Base-by-base conservation (phyloP, 164 flowering plant genomes). In the Taxillus chinensis region DNA sequence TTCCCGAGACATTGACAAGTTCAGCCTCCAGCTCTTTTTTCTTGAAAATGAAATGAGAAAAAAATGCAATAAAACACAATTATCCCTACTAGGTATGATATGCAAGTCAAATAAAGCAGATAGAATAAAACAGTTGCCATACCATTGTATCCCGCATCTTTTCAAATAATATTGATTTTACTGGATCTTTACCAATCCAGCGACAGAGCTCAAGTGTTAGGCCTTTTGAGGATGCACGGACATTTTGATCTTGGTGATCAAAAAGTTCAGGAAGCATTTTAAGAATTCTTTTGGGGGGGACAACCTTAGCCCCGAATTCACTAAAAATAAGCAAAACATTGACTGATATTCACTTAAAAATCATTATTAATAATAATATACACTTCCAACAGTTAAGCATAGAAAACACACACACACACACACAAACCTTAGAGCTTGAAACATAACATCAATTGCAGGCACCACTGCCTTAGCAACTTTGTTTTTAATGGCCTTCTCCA, bases 1-100 rank as follows among this genome's bases (percentile, higher is more conserved):
- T 68, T 49, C 86, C 96, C 1, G 78, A 71, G 59, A 95, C 99
- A 85, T 83, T 91, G 40, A 70, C 96, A 76, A 95, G 87, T 81
- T 95, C 99, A n/a, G 96, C 95, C 72, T 95, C 99, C 80, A 95
- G 76, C 79, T 95, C 99, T 83, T 95, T 95, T 89, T 82, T 95
- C 99, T 95, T 57, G 37, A 71, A 42, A 13, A 13, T 59, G 65
- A 57, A 37, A 61, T 37, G 10, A 70, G 16, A 62, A 62, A 60
- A 57, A 38, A 60, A 64, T 57, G 11, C 39, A 61, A n/a, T 45
- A 27, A 27, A 27, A 27, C 27, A 27, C 27, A 27, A 27, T 27
- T 27, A 27, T 27, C 2, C 27, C 27, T 27, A 27, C 1, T 27
- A 27, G 27, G 27, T 27, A 27, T 27, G 27, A 27, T 27, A 13